Base-by-base conservation (phyloP, 2,329 filamentous ascomycete genomes). In the Neocatenulostroma microsporum region DNA sequence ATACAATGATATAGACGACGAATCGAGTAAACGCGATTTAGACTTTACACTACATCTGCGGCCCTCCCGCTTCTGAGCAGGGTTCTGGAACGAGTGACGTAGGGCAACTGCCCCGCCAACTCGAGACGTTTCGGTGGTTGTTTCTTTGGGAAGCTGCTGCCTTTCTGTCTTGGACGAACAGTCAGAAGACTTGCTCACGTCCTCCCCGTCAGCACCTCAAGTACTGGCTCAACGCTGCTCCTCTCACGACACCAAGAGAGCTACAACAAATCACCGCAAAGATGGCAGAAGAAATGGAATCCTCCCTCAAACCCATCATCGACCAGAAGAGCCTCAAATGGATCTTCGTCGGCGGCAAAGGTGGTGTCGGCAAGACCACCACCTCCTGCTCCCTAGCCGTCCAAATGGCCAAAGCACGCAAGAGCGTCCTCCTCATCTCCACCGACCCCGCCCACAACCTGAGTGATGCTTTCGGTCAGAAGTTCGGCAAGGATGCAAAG, bases 311-410 rank as follows among this genome's bases (percentile, higher is more conserved):
- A 69, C 84, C 84, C 47, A 87, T 98, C 58, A 78, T 98, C 55
- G 86, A 94, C 70, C 91, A 98, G 66, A 86, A 87, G 64, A 82
- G 84, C 21, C 80, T 98, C 38, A 85, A 91, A 61, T 98, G 91
- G 91, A 94, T 98, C 66, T 98, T 98, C 57, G 91, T 98, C 42
- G 91, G 91, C 56, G 91, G 91, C 50, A 98, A 98, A 68, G 91
- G 91, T 57, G 91, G 91, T 61, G 91, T 98, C 30, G 91, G 91
- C 62, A 98, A 98, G 73, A 98, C 91, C 19, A 98, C 91, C n/a
- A 98, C 91, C 12, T 96, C 89, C 6, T 98, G 91, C 68, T 95
- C 89, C 8, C 82, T 98, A 48, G 91, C 91, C 47, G 96, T 98
- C 61, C 91, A 98, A 67, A 84, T 98, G 48, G 87, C 91, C 55